phyloP scores from a whole-genome alignment of 306 rosid genomes.

The Pterocarpus macrocarpus region DNA sequence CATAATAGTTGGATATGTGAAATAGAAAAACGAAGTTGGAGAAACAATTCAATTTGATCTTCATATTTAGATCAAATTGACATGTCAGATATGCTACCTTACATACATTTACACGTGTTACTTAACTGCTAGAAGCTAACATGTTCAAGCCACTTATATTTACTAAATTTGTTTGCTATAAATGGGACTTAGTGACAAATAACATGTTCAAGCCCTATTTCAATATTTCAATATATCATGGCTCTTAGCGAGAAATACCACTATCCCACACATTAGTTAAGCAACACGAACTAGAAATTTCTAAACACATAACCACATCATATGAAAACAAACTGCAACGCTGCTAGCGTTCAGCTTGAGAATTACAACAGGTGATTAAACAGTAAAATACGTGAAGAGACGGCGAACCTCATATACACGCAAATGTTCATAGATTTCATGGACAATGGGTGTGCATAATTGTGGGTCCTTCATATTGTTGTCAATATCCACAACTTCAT shows the following conservation, averaged over 20 bases:
- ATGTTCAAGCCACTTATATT: not conserved
- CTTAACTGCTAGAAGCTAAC: conserved; percentile 18
- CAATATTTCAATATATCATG: not conserved
- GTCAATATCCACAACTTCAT: conserved; percentile 55
- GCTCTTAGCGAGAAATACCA: not conserved
- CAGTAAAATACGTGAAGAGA: conserved; percentile 7
- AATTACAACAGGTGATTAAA: conserved; percentile 24
- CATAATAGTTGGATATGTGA: conserved; percentile 21
- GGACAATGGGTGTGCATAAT: conserved; percentile 59
- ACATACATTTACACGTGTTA: not conserved
- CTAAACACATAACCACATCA: not conserved
- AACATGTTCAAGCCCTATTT: not conserved
- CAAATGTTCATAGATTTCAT: conserved; percentile 62
- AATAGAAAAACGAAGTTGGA: not conserved
- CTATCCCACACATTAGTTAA: not conserved
- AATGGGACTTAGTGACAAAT: not conserved
- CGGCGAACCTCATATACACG: conserved; percentile 64
- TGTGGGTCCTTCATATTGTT: conserved; percentile 55
- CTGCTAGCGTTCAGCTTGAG: conserved; percentile 8
- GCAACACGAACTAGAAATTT: not conserved
- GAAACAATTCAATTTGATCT: conserved; percentile 24
- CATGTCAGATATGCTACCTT: not conserved
- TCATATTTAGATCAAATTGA: not conserved
- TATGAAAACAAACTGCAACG: not conserved
- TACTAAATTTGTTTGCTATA: not conserved